These are phyloP conservation scores for Aspergillus conjunctus DNA, from an alignment of 495 filamentous ascomycete species.

Conservation along the genomic window DNA sequence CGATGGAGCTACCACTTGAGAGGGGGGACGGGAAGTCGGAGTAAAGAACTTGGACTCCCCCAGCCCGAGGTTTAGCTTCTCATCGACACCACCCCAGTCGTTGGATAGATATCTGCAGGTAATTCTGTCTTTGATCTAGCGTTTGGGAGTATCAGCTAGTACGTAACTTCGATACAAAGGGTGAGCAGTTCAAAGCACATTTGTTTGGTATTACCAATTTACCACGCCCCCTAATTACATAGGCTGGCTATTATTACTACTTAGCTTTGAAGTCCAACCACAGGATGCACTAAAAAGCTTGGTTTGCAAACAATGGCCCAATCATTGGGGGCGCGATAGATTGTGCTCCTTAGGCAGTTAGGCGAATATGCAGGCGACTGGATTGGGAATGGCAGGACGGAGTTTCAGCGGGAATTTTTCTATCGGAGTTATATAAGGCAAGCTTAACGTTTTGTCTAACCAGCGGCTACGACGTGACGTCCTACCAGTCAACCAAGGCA, in stretches of 20 bases:
- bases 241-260: not conserved
- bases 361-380: slow-evolving; percentile 7
- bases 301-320: slow-evolving; percentile 10
- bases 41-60: not conserved
- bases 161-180: not conserved
- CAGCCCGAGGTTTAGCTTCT: not conserved
- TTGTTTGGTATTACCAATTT: not conserved
- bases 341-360: not conserved
- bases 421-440: not conserved
- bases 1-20: not conserved
- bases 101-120: slow-evolving; percentile 3
- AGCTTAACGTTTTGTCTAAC: slow-evolving; percentile 14
- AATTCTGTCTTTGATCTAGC: slow-evolving; percentile 15
- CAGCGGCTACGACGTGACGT: slow-evolving; percentile 53
- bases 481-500: slow-evolving; percentile 38
- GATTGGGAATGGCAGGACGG: slow-evolving; percentile 18
- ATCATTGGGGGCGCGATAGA: not conserved
- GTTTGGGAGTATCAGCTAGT: not conserved
- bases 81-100: too few relatives aligned
- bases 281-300: slow-evolving; percentile 22
- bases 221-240: not conserved
- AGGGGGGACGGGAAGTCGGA: not conserved
- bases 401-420: slow-evolving; percentile 8
- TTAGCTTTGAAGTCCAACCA: slow-evolving; percentile 3
- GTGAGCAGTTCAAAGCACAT: not conserved